A percentile compares a stretch with the other conserved stretches of the same genome.
These are phyloP conservation scores for Actinomortierella wolfii DNA, from an alignment of 371 early-diverging fungal genomes.

Conservation along the genomic window DNA sequence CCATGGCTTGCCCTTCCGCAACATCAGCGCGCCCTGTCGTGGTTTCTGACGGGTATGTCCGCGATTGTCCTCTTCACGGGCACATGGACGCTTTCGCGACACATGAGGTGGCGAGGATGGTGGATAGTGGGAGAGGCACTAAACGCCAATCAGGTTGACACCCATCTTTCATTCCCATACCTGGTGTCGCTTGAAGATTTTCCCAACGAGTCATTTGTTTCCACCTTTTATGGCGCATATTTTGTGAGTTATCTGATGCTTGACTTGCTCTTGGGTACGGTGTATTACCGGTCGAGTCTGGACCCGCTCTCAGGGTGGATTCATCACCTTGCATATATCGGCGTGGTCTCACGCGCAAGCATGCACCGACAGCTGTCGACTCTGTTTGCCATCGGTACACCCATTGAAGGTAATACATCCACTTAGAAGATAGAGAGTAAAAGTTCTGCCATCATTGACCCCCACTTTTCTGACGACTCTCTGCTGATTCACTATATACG, in stretches of 20 bases:
- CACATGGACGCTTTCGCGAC: conserved; percentile 20
- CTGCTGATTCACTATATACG: too few relatives aligned
- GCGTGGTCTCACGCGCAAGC: conserved; percentile 25
- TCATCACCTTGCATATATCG: conserved; percentile 55
- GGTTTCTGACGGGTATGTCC: conserved; percentile 34
- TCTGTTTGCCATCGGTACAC: conserved; percentile 34
- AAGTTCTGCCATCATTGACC: too few relatives aligned
- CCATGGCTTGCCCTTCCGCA: conserved; percentile 3
- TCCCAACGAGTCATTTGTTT: conserved; percentile 18
- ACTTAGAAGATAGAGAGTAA: too few relatives aligned
- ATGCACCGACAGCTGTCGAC: conserved; percentile 24
- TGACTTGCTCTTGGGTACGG: conserved; percentile 51
- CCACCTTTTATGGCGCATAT: conserved; percentile 36
- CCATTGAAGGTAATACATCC: conserved; percentile 26
- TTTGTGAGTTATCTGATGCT: conserved; percentile 48
- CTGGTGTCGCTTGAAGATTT: conserved; percentile 22
- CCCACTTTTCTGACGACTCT: too few relatives aligned
- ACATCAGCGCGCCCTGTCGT: conserved; percentile 19
- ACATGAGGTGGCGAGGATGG: conserved; percentile 21
- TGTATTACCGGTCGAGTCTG: conserved; percentile 52
- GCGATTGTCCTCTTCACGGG: conserved; percentile 33
- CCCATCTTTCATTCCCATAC: too few relatives aligned
- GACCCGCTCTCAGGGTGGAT: conserved; percentile 59
- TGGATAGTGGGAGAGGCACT: too few relatives aligned
- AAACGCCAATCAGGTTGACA: too few relatives aligned